A percentile compares a stretch with the other conserved stretches of the same genome.
Evolutionary conservation across 169 alveolate genomes (phyloP).

Genomic region (Ichthyophthirius multifiliis): DNA sequence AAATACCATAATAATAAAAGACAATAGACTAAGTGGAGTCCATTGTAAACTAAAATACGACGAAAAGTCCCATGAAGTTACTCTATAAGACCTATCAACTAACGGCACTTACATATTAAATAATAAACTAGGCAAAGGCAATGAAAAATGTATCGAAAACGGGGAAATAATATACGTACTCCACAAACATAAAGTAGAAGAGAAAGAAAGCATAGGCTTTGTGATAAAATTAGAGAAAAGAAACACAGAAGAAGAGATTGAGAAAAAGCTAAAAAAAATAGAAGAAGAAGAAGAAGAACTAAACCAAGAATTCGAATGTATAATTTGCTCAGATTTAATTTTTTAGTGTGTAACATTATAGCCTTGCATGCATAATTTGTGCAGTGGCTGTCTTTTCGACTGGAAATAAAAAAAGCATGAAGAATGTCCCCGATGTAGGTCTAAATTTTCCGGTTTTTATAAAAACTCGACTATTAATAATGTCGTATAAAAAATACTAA

Average conservation of each 20-base stretch:
- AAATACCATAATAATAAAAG: conserved; percentile 4
- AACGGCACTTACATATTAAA: conserved; percentile 41
- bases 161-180: conserved; percentile 37
- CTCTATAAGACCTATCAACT: conserved; percentile 37
- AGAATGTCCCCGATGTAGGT: conserved; percentile 79
- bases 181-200: conserved; percentile 22
- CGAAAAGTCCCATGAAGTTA: neutral
- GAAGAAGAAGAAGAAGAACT: conserved; percentile 20
- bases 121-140: conserved; percentile 34
- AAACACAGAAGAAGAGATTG: conserved; percentile 14
- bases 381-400: conserved; percentile 81
- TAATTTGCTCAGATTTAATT: conserved; percentile 63
- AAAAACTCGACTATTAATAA: conserved; percentile 56
- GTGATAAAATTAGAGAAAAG: conserved; percentile 1
- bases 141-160: neutral
- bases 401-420: conserved; percentile 56
- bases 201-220: conserved; percentile 28
- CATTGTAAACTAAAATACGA: conserved; percentile 41
- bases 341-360: conserved; percentile 61
- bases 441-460: conserved; percentile 48
- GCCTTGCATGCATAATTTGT: conserved; percentile 80
- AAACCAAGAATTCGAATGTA: conserved; percentile 49
- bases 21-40: conserved; percentile 33
- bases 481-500: conserved; percentile 49
- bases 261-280: conserved; percentile 17